Conservation (phyloP, 179 eudicot genomes). For the Sideroxylon spinosum region DNA sequence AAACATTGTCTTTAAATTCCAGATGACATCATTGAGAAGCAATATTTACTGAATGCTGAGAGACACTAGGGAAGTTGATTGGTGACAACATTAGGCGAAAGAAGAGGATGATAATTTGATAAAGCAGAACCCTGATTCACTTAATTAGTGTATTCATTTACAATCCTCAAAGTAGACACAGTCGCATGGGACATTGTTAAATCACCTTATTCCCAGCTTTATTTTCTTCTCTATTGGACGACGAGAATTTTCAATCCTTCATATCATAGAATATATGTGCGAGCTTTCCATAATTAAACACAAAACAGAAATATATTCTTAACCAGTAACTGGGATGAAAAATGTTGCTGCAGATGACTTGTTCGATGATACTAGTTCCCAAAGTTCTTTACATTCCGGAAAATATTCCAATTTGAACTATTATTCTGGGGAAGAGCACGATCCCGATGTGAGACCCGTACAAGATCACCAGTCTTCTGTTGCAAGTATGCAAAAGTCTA, state of each 20-base stretch:
- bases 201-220: not conserved
- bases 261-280: not conserved
- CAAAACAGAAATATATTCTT: not conserved
- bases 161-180: not conserved
- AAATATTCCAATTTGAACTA: constrained; percentile 32
- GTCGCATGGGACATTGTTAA: not conserved
- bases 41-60: not conserved
- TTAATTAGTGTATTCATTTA: not conserved
- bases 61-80: not conserved
- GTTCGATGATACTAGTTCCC: constrained; percentile 43
- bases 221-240: not conserved
- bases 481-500: constrained; percentile 20
- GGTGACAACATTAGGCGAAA: too few species aligned
- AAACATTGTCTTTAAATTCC: not conserved
- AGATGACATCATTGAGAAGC: not conserved
- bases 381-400: constrained; percentile 35
- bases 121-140: not conserved
- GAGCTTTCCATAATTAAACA: not conserved
- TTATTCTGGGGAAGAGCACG: constrained; percentile 21
- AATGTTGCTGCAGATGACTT: constrained; percentile 39
- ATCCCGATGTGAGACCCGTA: constrained; percentile 8
- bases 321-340: not conserved
- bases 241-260: not conserved
- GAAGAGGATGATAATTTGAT: not conserved
- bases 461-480: constrained; percentile 13